These are phyloP conservation scores for Fusarium protoensiforme DNA, from an alignment of 2,329 filamentous ascomycete genomes.

Conservation along the genomic window DNA sequence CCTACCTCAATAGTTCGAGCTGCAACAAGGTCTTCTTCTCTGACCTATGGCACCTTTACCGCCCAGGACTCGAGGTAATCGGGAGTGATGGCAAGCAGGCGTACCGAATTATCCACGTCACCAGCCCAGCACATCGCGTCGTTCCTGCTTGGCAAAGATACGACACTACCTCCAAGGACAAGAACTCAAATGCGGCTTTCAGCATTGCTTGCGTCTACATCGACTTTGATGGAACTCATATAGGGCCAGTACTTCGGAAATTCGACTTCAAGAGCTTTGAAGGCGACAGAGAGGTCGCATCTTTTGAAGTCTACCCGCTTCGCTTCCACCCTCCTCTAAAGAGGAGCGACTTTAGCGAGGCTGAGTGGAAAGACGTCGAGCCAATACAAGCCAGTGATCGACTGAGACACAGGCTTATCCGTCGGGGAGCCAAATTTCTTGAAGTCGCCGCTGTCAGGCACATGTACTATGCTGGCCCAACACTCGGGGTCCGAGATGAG, in stretches of 20 bases:
- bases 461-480: too few species aligned
- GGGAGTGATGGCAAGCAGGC: not conserved
- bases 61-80: constrained; percentile 5
- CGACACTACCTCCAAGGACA: too few species aligned
- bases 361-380: too few species aligned
- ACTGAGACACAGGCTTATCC: too few species aligned
- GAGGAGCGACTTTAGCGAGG: too few species aligned
- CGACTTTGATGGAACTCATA: not conserved
- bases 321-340: not conserved
- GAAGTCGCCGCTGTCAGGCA: too few species aligned
- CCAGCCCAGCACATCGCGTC: not conserved
- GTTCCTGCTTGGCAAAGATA: constrained; percentile 23
- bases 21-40: constrained; percentile 4
- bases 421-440: too few species aligned
- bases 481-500: too few species aligned
- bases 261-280: not conserved
- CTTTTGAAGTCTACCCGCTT: not conserved
- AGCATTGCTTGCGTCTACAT: constrained; percentile 5
- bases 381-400: too few species aligned
- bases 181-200: not conserved
- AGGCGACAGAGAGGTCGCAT: not conserved
- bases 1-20: not conserved
- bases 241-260: not conserved
- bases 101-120: not conserved
- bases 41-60: constrained; percentile 15